These are phyloP conservation scores for Aquanectria penicillioides DNA, from an alignment of 2,329 filamentous ascomycete species.

Conservation along the genomic window DNA sequence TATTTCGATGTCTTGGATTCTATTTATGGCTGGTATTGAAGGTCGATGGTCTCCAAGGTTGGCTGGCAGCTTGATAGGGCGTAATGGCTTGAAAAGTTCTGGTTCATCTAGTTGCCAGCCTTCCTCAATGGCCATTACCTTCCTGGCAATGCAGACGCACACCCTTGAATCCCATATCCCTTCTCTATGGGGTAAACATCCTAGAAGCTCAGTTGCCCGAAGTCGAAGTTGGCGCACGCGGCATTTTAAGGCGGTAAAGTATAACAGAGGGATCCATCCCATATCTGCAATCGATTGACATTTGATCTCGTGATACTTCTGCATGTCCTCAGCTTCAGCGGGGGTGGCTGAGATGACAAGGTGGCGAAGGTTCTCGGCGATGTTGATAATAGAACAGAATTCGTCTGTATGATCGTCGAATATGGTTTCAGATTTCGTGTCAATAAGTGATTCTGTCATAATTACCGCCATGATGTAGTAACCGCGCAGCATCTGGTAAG, in stretches of 20 bases:
- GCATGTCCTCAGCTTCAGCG: slow-evolving; percentile 12
- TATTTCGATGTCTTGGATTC: slow-evolving; percentile 1
- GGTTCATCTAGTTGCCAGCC: slow-evolving; percentile 15
- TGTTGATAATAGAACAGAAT: slow-evolving; percentile 46
- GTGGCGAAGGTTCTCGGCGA: slow-evolving; percentile 27
- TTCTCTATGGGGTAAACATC: slow-evolving; percentile 47
- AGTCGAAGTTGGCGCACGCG: slow-evolving; percentile 51
- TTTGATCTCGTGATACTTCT: slow-evolving; percentile 36
- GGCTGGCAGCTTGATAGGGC: too few relatives aligned
- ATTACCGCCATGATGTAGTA: slow-evolving; percentile 56
- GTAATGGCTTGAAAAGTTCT: not conserved
- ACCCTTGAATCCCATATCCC: slow-evolving; percentile 53
- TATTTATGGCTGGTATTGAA: not conserved
- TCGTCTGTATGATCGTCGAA: slow-evolving; percentile 48
- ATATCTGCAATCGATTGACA: slow-evolving; percentile 51
- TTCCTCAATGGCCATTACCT: slow-evolving; percentile 53
- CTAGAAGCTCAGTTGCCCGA: slow-evolving; percentile 49
- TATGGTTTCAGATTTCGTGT: slow-evolving; percentile 41
- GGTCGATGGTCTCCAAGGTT: too few relatives aligned
- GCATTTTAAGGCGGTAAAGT: slow-evolving; percentile 59
- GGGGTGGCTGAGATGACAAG: slow-evolving; percentile 1
- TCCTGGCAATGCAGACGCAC: slow-evolving; percentile 44
- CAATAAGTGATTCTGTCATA: slow-evolving; percentile 50
- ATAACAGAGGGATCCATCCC: slow-evolving; percentile 57
- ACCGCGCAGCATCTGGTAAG: slow-evolving; percentile 44